Evolutionary conservation across 1,284 basidiomycete species (phyloP), one percentile per base, ranked within the genome.

Genomic region (Tetrapyrgos nigripes): DNA sequence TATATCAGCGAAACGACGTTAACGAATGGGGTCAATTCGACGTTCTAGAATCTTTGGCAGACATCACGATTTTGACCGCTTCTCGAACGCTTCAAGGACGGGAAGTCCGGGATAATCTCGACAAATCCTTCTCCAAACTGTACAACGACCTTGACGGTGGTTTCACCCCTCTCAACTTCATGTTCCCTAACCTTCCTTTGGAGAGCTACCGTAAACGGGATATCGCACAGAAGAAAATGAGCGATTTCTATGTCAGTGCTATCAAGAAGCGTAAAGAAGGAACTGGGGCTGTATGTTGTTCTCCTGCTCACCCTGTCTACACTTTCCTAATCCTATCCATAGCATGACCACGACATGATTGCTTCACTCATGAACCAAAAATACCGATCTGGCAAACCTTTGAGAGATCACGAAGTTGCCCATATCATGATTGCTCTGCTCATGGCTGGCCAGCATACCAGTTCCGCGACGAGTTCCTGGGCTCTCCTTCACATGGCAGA

Each of bases 371-470:
- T 91, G 78, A 83, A 88, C 64, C 93, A 96, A 71, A 85, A 80
- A 51, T 99, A 99, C 79, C 93, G 94, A 68, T 85, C 89, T 69
- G 97, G 97, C 50, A 82, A 85, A 43, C 72, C 82, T 1, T 83
- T 99, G 31, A 84, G 83, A 51, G 94, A 98, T 70, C 89, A 93
- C 64, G 96, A 98, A 74, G 92, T 99, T 62, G 95, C 97, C 0
- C 97, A 98, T 71, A 96, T 98, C 71, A 90, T 99, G 91, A 96
- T 96, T 66, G 94, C 94, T 21, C 83, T 96, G 48, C 86, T 97
- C 63, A 96, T 97, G 95, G 97, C 97, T 40, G 97, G 97, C 26
- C 97, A 99, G 77, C 97, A 99, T 79, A 99, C 97, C 0, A 94
- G 91, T 66, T 96, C 95, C 19, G 92, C 97, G 0, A 93, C 94